A percentile compares a stretch with the other conserved stretches of the same genome.
Conservation (phyloP, 2,329 filamentous ascomycete genomes). For the Leptographium flavum region DNA sequence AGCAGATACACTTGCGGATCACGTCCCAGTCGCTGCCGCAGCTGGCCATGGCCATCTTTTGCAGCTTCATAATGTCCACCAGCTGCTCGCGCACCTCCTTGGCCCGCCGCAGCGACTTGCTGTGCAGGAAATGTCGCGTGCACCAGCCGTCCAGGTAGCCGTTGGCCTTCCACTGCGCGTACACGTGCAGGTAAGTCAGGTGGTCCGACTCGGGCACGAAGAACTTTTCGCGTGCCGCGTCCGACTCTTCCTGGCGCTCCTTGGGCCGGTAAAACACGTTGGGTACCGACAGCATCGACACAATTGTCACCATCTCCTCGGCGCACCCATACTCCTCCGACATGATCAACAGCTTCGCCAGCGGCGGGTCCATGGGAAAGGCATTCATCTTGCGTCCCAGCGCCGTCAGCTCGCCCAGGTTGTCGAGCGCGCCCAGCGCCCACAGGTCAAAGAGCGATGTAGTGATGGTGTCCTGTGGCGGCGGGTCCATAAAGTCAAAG, state of each 20-base stretch:
- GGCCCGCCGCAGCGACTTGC: slow-evolving; percentile 82
- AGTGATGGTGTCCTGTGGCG: slow-evolving; percentile 92
- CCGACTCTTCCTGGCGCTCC: slow-evolving; percentile 91
- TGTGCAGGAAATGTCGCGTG: slow-evolving; percentile 80
- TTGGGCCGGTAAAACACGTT: slow-evolving; percentile 95
- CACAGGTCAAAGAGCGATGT: slow-evolving; percentile 96
- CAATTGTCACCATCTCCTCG: slow-evolving; percentile 96
- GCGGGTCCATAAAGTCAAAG: slow-evolving; percentile 98
- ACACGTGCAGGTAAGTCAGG: slow-evolving; percentile 88
- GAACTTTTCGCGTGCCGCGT: slow-evolving; percentile 91
- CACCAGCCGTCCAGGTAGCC: slow-evolving; percentile 87
- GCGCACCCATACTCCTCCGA: slow-evolving; percentile 81
- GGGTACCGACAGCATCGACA: slow-evolving; percentile 93
- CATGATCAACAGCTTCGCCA: slow-evolving; percentile 90
- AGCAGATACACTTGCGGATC: slow-evolving; percentile 91
- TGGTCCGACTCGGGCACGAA: slow-evolving; percentile 97
- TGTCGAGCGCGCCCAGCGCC: slow-evolving; percentile 87
- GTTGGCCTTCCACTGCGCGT: slow-evolving; percentile 88
- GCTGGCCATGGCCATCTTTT: slow-evolving; percentile 75
- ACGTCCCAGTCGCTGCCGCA: slow-evolving; percentile 97
- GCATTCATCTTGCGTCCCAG: slow-evolving; percentile 89
- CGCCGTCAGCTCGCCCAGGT: slow-evolving; percentile 78
- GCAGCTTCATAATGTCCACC: slow-evolving; percentile 82
- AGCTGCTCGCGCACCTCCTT: slow-evolving; percentile 93
- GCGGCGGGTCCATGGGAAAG: slow-evolving; percentile 93